phyloP scores from a whole-genome alignment of 2,329 filamentous ascomycete species.

The Uncinocarpus reesii region DNA sequence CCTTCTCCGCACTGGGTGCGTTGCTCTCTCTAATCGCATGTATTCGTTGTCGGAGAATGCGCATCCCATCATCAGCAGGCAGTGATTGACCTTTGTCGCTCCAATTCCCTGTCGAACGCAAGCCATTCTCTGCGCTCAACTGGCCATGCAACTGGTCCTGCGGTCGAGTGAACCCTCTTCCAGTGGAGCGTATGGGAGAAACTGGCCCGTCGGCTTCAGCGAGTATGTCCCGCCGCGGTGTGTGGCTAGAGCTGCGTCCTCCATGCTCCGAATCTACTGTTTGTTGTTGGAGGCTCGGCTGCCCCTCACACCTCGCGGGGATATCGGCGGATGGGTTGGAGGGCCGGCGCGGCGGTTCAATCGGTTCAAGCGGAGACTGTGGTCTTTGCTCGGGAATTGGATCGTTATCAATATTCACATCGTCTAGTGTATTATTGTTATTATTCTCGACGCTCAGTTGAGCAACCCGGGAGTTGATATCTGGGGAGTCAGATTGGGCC shows the following conservation, averaged over 20 bases:
- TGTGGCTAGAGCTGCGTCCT: not conserved
- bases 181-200: no score
- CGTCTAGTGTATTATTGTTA: not conserved
- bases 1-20: slow-evolving; percentile 54
- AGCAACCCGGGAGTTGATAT: not conserved
- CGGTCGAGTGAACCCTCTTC: no score
- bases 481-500: slow-evolving; percentile 1
- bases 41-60: slow-evolving; percentile 55
- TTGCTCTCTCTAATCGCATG: slow-evolving; percentile 55
- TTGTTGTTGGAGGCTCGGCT: not conserved
- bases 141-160: no score
- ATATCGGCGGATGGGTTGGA: not conserved
- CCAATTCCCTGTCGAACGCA: not conserved
- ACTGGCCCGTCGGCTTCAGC: no score
- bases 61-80: slow-evolving; percentile 73
- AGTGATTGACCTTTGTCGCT: slow-evolving; percentile 28
- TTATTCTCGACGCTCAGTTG: not conserved
- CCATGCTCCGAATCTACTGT: not conserved
- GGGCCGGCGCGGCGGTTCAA: not conserved
- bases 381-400: not conserved
- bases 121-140: not conserved
- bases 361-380: no score
- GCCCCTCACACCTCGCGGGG: not conserved
- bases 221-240: slow-evolving; percentile 8
- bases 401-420: not conserved